Evolutionary conservation across 495 filamentous ascomycete species (phyloP).

Genomic region (Daldinia decipiens): DNA sequence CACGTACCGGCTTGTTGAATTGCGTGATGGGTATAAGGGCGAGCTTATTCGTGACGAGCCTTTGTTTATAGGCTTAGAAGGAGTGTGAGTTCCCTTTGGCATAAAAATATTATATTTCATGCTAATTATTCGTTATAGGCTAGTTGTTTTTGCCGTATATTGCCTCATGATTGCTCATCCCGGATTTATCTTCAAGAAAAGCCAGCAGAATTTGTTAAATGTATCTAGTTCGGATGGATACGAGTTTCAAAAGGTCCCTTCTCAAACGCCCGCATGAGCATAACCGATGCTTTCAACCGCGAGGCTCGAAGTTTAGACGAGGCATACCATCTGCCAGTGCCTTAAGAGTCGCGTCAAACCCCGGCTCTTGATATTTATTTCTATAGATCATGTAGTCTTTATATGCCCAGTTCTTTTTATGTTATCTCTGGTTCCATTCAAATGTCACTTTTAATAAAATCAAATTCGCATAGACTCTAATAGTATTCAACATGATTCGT

Average conservation of each 20-base stretch:
- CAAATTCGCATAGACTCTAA: not conserved
- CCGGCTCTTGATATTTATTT: not conserved
- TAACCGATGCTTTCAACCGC: not conserved
- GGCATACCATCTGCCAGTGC: too few species aligned
- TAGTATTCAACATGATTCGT: too few species aligned
- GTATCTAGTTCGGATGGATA: not conserved
- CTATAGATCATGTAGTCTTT: not conserved
- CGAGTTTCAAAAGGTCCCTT: slow-evolving; percentile 4
- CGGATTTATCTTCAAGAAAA: slow-evolving; percentile 9
- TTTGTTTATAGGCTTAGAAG: slow-evolving; percentile 61
- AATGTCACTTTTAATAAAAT: not conserved
- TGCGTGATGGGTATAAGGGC: slow-evolving; percentile 58
- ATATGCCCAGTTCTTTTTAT: not conserved
- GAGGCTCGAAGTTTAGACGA: not conserved
- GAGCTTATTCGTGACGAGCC: slow-evolving; percentile 55
- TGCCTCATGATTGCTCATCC: slow-evolving; percentile 16
- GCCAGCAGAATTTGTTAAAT: not conserved
- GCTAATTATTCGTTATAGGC: not conserved
- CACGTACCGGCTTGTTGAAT: slow-evolving; percentile 62
- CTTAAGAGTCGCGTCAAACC: not conserved
- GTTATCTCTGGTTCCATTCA: not conserved
- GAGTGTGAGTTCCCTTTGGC: slow-evolving; percentile 5
- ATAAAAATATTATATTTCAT: not conserved
- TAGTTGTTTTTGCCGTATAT: slow-evolving; percentile 1
- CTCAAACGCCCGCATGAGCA: not conserved